Evolutionary conservation across 192 early-diverging fungal genomes (phyloP).

Genomic region (Glomus cerebriforme): DNA sequence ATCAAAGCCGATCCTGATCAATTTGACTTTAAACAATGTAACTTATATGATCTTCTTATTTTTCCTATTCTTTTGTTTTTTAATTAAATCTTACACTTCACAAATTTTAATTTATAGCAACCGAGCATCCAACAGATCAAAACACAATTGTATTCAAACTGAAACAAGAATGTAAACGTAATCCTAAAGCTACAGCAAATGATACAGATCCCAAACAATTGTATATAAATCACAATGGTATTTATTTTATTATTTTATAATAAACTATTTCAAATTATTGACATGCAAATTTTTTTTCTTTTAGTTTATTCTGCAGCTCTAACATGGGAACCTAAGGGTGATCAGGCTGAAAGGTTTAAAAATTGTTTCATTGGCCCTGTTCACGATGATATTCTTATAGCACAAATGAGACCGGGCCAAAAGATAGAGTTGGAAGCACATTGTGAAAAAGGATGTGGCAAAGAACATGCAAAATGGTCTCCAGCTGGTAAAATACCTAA

Average conservation of each 20-base stretch:
- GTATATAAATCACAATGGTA: conserved; percentile 72
- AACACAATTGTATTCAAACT: conserved; percentile 94
- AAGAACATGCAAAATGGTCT: conserved; percentile 97
- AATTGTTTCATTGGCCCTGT: conserved; percentile 75
- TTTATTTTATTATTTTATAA: background rate
- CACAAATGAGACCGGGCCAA: conserved; percentile 92
- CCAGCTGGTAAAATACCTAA: conserved; percentile 66
- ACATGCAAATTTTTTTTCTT: background rate
- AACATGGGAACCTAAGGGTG: conserved; percentile 89
- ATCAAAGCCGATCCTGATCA: conserved; percentile 80
- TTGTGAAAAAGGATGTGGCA: conserved; percentile 89
- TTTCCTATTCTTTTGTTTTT: too few relatives aligned
- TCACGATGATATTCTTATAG: conserved; percentile 89
- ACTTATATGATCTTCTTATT: background rate
- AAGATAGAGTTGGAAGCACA: conserved; percentile 82
- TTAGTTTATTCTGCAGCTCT: conserved; percentile 75
- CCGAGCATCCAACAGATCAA: conserved; percentile 83
- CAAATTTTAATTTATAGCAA: conserved; percentile 35
- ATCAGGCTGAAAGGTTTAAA: conserved; percentile 74
- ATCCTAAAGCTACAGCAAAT: conserved; percentile 55
- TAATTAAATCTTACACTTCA: too few relatives aligned
- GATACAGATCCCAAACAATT: conserved; percentile 75
- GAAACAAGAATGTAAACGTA: conserved; percentile 68
- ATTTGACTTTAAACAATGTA: conserved; percentile 76
- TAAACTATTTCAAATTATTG: conserved; percentile 1